Conservation (phyloP, 2,329 filamentous ascomycete species). For the Pyrenochaeta sp. region DNA sequence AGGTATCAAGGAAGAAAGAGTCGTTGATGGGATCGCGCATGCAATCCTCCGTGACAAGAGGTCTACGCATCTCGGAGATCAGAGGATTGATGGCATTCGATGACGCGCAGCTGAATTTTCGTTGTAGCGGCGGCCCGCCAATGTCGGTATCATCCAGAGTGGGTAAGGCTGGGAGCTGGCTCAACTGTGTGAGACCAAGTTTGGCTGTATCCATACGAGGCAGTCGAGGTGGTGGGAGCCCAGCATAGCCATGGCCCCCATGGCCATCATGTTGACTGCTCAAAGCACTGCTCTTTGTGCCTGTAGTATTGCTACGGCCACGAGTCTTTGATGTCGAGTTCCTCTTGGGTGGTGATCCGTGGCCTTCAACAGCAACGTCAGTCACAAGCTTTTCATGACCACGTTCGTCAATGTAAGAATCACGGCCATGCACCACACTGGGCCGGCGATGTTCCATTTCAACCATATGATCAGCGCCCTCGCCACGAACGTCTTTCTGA, state of each 20-base stretch:
- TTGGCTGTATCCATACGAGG: slow-evolving; percentile 70
- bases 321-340: slow-evolving; percentile 47
- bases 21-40: slow-evolving; percentile 90
- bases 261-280: slow-evolving; percentile 47
- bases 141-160: slow-evolving; percentile 81
- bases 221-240: slow-evolving; percentile 66
- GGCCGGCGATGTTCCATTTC: slow-evolving; percentile 58
- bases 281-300: slow-evolving; percentile 37
- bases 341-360: slow-evolving; percentile 53
- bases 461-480: slow-evolving; percentile 76
- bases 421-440: slow-evolving; percentile 69
- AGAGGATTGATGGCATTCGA: slow-evolving; percentile 58
- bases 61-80: slow-evolving; percentile 72
- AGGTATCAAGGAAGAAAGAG: slow-evolving; percentile 84
- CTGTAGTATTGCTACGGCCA: slow-evolving; percentile 42
- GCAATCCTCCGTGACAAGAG: slow-evolving; percentile 83
- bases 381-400: slow-evolving; percentile 74
- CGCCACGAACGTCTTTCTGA: slow-evolving; percentile 78
- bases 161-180: slow-evolving; percentile 75
- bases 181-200: slow-evolving; percentile 71
- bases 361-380: slow-evolving; percentile 69
- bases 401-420: slow-evolving; percentile 72
- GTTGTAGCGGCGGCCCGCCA: slow-evolving; percentile 71
- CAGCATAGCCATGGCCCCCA: slow-evolving; percentile 58
- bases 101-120: slow-evolving; percentile 60